Base-by-base conservation (phyloP, 2,329 filamentous ascomycete species). In the Fusarium verticillioides region DNA sequence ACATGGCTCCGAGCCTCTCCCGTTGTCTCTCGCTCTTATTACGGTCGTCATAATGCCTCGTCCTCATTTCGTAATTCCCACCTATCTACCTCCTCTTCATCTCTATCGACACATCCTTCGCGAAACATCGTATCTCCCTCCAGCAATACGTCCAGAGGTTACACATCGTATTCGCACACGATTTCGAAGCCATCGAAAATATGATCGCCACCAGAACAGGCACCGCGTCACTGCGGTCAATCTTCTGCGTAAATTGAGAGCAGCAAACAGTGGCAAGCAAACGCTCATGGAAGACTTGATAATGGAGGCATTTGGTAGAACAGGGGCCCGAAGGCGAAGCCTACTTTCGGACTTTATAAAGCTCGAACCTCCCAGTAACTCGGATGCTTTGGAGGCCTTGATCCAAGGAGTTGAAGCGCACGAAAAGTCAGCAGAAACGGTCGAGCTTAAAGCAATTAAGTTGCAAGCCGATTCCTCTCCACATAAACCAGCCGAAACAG, bases 61-160 rank as follows among this genome's bases (percentile, higher is more conserved):
- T 18, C 80, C 81, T 13, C 60, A 75, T 32, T 66, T 74, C 34
- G 63, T 72, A 10, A 69, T 81, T 6, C 78, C 80, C 39, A 19
- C 60, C 11, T 69, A 66, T 42, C 77, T 81, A 21, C 64, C 75
- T 15, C 75, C 79, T 40, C 66, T 78, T n/a, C 77, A 81, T 73
- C 79, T 90, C 52, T 92, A 90, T 79, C 86, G 90, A 63, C 85
- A 88, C 65, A 82, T 92, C 28, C 87, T 92, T 40, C 88, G 90
- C 66, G 89, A 91, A 81, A 83, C 85, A 43, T 86, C 87, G 34
- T 92, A 92, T 77, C 86, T 92, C 5, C 89, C 89, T 3, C 83
- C 83, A 5, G 79, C 86, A 43, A 87, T 87, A 66, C 85, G 85
- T 43, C 78, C 81, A 5, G 85, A 82, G 60, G 80, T 88, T 60